Base-by-base conservation (phyloP, 192 early-diverging fungal genomes). In the Backusella luteola region DNA sequence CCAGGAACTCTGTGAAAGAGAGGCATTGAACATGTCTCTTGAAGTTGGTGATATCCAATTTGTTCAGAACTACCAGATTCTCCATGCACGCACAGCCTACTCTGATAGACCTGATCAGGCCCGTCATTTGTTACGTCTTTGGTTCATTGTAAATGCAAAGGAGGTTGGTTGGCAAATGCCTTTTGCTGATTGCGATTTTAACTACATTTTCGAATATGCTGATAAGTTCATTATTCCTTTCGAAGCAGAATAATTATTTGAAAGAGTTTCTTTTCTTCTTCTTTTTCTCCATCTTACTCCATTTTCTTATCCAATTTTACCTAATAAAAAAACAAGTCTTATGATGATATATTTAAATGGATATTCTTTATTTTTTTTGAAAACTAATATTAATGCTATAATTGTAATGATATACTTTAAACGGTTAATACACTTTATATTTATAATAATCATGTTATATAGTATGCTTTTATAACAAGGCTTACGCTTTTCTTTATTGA, bases 41-140 rank as follows among this genome's bases (percentile, higher is more conserved):
- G 53, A 77, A 53, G 42, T 75, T 17, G 83, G 83, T 7, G 83
- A 84, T 26, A 81, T 84, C 34, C 82, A 83, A 39, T 79, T 81
- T 52, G 76, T 81, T 17, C 83, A 84, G 19, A 84, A 84, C 44
- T 80, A 84, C 52, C 76, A 80, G 34, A 59, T 84, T 14, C 56
- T 84, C n/a, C 83, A 84, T 66, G 83, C 83, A 34, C 71, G 83
- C 11, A 77, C 68, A 9, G 81, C 76, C 3, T 84, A 81, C 35
- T 32, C 12, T 6, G 80, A 81, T 66, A 36, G 26, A 0, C 73
- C 38, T 26, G 80, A 63, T 3, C 19, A 77, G 14, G 67, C 76
- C 6, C 72, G 80, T n/a, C 80, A 81, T 71, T 49, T 81, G 6
- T 34, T 81, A 23, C 76, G 80, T 36, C 73, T 81, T n/a, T 81